A percentile compares a stretch with the other conserved stretches of the same genome.
These are phyloP conservation scores for Hymenoscyphus linearis DNA, from an alignment of 2,329 filamentous ascomycete species.

Conservation along the genomic window DNA sequence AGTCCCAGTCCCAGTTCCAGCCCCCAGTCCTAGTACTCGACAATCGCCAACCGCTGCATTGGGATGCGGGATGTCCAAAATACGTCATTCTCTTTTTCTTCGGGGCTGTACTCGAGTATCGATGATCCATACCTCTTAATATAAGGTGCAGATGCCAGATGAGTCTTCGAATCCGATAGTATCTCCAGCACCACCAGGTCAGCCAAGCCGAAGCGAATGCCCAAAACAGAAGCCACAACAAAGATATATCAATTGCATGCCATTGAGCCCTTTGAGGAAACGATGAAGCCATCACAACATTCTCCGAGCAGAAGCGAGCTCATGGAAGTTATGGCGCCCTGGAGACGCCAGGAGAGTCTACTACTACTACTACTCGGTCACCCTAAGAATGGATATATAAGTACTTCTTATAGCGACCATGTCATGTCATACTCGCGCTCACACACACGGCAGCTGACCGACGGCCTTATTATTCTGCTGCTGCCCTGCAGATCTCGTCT, in stretches of 20 bases:
- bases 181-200: background rate
- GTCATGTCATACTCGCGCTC: background rate
- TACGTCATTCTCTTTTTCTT: conserved; percentile 2
- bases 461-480: background rate
- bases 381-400: background rate
- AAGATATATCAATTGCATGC: background rate
- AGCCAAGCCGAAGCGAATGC: background rate
- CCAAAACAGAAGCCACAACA: background rate
- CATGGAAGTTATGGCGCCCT: background rate
- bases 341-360: too few species aligned
- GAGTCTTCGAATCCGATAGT: background rate
- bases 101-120: background rate
- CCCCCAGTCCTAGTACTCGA: too few species aligned
- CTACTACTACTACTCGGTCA: background rate
- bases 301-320: too few species aligned
- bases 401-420: background rate
- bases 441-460: conserved; percentile 7
- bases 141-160: background rate
- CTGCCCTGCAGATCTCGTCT: background rate
- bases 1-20: too few species aligned
- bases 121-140: background rate
- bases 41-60: conserved; percentile 7
- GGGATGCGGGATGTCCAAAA: background rate
- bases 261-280: background rate
- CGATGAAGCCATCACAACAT: background rate